Conservation (phyloP, 805 yeast genomes). For the Candida sakaeoensis region DNA sequence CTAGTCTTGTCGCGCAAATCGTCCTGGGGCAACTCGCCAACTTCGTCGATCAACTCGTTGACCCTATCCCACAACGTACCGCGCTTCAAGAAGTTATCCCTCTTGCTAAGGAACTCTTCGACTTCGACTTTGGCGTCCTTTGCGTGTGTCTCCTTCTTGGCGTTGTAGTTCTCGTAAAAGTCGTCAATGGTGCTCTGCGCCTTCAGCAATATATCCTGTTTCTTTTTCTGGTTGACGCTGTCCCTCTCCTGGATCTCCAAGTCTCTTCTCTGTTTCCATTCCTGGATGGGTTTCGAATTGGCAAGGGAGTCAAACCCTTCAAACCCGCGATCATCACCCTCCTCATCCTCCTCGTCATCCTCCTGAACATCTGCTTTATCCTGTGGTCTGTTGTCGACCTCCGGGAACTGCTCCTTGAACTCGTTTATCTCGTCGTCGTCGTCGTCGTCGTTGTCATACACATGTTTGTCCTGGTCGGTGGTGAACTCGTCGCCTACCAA, state of each 20-base stretch:
- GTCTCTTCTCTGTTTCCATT: conserved; percentile 81
- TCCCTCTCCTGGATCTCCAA: conserved; percentile 80
- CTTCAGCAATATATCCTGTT: conserved; percentile 62
- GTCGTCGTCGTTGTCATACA: conserved; percentile 37
- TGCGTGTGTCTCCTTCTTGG: conserved; percentile 69
- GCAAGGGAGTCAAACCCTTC: conserved; percentile 30
- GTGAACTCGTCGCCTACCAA: conserved; percentile 68
- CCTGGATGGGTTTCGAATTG: conserved; percentile 51
- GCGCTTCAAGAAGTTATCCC: conserved; percentile 58
- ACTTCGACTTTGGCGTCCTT: conserved; percentile 65
- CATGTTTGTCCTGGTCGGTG: conserved; percentile 56
- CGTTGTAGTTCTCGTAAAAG: conserved; percentile 86
- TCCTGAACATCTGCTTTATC: conserved; percentile 15
- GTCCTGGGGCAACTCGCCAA: conserved; percentile 33
- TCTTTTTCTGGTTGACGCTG: conserved; percentile 58
- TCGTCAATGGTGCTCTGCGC: conserved; percentile 86
- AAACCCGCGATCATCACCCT: conserved; percentile 38
- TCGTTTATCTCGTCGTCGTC: conserved; percentile 49
- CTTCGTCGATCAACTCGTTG: conserved; percentile 45
- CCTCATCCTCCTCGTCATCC: conserved; percentile 38
- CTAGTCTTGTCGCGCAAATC: conserved; percentile 65
- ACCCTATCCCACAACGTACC: conserved; percentile 61
- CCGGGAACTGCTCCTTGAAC: conserved; percentile 65
- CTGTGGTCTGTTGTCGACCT: conserved; percentile 28
- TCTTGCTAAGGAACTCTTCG: conserved; percentile 63